Evolutionary conservation across 2,329 filamentous ascomycete genomes (phyloP), one percentile per base, ranked within the genome.

Genomic region (Penicillium sp.): DNA sequence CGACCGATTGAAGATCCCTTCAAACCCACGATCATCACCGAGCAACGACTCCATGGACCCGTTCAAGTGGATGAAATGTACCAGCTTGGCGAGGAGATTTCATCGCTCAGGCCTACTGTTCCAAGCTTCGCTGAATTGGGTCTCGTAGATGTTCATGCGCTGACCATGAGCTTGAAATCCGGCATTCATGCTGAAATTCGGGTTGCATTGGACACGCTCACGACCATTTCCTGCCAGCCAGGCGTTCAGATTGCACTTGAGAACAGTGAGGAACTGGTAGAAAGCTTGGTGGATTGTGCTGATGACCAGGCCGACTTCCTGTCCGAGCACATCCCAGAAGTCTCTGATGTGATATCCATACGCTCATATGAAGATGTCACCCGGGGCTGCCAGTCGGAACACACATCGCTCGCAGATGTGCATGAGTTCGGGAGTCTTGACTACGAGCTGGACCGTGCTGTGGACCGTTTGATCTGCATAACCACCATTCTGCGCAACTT

Each of bases 401-500:
- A 87, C 62, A 85, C 90, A 61, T 83, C 83, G 0, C 76, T 98
- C 55, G 88, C 90, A 66, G 88, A 93, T 52, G 82, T 90, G 22
- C 85, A 89, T 0, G 83, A 85, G 38, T 90, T 95, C 72, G 94
- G 92, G 2, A 90, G 88, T 2, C 78, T 83, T 14, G 89, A 89
- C 34, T 94, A 96, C 73, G 87, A 94, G 54, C 84, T 97, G 2
- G 91, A 96, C 69, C 87, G 90, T 52, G 90, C 93, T 2, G 92
- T 93, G 4, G 93, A 97, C 68, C 87, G 90, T 60, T 78, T 99
- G 50, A 88, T 98, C 57, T 96, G 92, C 70, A 90, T 98, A 64
- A 96, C 92, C 1, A 96, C 92, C 0, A 93, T 97, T 58, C 78
- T 99, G 49, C 89, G 95, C 60, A 99, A 99, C 68, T 84, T 97